phyloP scores from a whole-genome alignment of 768 basidiomycete genomes.

The Trametes villosa region DNA sequence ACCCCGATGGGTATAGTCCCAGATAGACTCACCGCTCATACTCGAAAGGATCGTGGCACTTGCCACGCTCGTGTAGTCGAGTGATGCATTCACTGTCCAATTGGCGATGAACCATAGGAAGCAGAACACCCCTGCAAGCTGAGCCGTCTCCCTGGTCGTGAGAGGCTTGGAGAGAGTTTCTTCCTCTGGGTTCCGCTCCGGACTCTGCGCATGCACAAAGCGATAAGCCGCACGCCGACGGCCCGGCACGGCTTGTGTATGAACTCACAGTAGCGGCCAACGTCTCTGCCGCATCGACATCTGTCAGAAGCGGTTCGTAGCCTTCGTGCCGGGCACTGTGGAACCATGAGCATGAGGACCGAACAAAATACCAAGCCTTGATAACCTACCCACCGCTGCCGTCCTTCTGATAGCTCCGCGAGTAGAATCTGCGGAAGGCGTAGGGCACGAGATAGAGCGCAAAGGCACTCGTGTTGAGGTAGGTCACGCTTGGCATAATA shows the following conservation, averaged over 20 bases:
- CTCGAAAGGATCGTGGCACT: constrained; percentile 89
- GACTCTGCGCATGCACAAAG: background rate
- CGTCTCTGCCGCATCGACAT: constrained; percentile 24
- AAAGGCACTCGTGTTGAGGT: constrained; percentile 91
- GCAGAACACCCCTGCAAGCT: constrained; percentile 80
- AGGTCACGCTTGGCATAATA: constrained; percentile 65
- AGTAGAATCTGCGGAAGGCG: constrained; percentile 41
- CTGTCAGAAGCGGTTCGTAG: constrained; percentile 36
- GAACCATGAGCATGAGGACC: background rate
- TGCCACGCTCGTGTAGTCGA: constrained; percentile 91
- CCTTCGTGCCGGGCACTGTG: constrained; percentile 9
- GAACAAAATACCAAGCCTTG: background rate
- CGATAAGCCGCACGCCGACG: constrained; percentile 1
- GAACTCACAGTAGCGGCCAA: constrained; percentile 21
- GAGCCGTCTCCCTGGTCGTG: constrained; percentile 70
- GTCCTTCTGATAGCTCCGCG: constrained; percentile 8
- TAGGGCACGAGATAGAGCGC: constrained; percentile 77
- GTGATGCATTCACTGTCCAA: constrained; percentile 83
- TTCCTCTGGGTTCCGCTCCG: constrained; percentile 18
- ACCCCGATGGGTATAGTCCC: background rate
- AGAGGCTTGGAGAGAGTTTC: constrained; percentile 44
- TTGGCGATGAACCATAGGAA: constrained; percentile 95
- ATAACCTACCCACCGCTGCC: constrained; percentile 22
- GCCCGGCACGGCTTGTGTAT: background rate
- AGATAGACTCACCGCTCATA: constrained; percentile 69